These are phyloP conservation scores for Trichosanthes truncata DNA, from an alignment of 306 rosid species.

Conservation along the genomic window DNA sequence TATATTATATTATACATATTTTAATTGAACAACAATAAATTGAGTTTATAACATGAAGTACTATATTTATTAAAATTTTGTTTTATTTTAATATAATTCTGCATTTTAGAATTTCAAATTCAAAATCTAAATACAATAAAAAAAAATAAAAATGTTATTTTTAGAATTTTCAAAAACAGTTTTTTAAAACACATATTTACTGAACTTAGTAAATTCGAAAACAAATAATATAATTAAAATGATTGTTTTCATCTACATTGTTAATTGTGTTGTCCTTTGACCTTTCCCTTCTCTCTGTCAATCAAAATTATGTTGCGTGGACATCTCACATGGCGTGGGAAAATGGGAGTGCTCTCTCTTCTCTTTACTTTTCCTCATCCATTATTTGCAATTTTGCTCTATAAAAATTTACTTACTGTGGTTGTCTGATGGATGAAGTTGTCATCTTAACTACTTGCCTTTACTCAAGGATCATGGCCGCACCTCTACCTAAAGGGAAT, in stretches of 20 bases:
- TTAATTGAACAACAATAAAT: too few relatives aligned
- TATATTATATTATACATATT: too few relatives aligned
- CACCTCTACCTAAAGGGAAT: conserved; percentile 1
- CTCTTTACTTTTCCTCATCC: not conserved
- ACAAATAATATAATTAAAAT: too few relatives aligned
- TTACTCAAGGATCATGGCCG: not conserved
- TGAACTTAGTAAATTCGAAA: too few relatives aligned
- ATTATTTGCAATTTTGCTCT: not conserved
- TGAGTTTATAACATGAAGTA: too few relatives aligned
- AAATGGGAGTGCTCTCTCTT: not conserved
- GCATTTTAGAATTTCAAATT: too few relatives aligned
- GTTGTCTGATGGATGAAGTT: not conserved
- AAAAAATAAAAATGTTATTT: too few relatives aligned
- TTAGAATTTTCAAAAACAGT: too few relatives aligned
- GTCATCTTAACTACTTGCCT: conserved; percentile 7
- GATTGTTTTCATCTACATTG: not conserved
- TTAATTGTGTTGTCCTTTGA: conserved; percentile 7
- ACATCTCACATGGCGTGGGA: not conserved
- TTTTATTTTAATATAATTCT: too few relatives aligned
- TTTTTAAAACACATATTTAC: too few relatives aligned
- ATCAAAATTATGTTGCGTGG: not conserved
- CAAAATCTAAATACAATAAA: too few relatives aligned
- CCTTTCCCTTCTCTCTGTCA: not conserved
- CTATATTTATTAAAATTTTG: too few relatives aligned
- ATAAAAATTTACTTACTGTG: not conserved